Evolutionary conservation across 176 grass and related monocot genomes (phyloP), one percentile per base, ranked within the genome.

Genomic region (Bromus sterilis): DNA sequence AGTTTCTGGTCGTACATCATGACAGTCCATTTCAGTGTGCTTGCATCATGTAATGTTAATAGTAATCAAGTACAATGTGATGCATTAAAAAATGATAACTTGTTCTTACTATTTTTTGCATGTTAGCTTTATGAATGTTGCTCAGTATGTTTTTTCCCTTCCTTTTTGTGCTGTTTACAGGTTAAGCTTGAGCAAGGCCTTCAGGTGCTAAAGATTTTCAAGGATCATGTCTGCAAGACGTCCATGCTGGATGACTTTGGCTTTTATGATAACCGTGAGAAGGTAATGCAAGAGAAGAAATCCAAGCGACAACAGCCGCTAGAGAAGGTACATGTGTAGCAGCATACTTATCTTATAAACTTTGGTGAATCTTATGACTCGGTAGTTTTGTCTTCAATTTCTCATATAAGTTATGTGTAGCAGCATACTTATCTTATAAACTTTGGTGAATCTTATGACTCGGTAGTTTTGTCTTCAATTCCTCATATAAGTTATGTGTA

Each of bases 181-280:
- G 94, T 97, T 79, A 97, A 92, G 86, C 80, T 97, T 77, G 87
- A 97, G 36, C 85, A 87, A 67, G 94, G 94, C 32, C 88, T 90
- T 80, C 87, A 94, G 66, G 84, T 97, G 68, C 84, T 97, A 3
- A 92, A 90, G 76, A 80, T 97, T 80, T 97, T 94, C 69, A 97
- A 97, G 86, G 90, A 89, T 40, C 91, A 97, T 92, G 80, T 77
- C 73, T 83, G 76, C 81, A 92, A 89, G 81, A 92, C 94, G 53
- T 97, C 89, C 30, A 89, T 97, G 84, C 78, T 97, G 71, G 94
- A 97, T 80, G 94, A 94, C 68, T 94, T 97, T 41, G 33, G 23
- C 33, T 97, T 97, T 75, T 97, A 97, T 66, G 94, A 94, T 86
- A 91, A 82, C 36, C 91, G 94, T 12, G 88, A 97, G 86, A 97